Conservation (phyloP, 139 green algal species). For the Trebouxia sp. region DNA sequence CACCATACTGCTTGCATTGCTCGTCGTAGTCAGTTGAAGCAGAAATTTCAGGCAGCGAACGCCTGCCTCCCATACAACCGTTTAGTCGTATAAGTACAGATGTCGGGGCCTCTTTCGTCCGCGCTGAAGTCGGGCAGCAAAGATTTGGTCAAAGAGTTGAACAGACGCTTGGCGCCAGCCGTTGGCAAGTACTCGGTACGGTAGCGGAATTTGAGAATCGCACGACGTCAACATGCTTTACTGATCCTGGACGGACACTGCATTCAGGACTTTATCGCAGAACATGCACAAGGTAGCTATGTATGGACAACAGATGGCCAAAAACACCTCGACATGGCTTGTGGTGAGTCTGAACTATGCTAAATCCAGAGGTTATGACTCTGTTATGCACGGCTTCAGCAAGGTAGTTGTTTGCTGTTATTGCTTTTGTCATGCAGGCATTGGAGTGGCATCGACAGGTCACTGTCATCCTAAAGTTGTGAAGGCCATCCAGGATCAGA, state of each 20-base stretch:
- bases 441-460: slow-evolving; percentile 76
- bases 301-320: slow-evolving; percentile 66
- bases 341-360: slow-evolving; percentile 35
- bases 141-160: slow-evolving; percentile 2
- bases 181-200: slow-evolving; percentile 39
- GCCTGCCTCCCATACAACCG: neutral
- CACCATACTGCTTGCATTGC: too few species aligned
- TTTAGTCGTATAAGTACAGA: too few species aligned
- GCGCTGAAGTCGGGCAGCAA: slow-evolving; percentile 11
- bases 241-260: neutral
- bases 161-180: slow-evolving; percentile 36
- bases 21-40: too few species aligned
- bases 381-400: neutral
- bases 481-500: slow-evolving; percentile 76
- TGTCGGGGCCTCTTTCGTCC: neutral
- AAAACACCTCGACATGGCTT: slow-evolving; percentile 74
- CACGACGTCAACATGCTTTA: too few species aligned
- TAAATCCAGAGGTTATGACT: too few species aligned
- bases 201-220: neutral
- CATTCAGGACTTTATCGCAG: slow-evolving; percentile 68
- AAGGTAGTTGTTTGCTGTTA: neutral
- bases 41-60: too few species aligned
- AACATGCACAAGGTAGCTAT: slow-evolving; percentile 60
- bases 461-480: slow-evolving; percentile 84
- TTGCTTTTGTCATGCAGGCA: slow-evolving; percentile 57